These are phyloP conservation scores for Clathrospora elynae DNA, from an alignment of 2,329 filamentous ascomycete genomes.

Conservation along the genomic window DNA sequence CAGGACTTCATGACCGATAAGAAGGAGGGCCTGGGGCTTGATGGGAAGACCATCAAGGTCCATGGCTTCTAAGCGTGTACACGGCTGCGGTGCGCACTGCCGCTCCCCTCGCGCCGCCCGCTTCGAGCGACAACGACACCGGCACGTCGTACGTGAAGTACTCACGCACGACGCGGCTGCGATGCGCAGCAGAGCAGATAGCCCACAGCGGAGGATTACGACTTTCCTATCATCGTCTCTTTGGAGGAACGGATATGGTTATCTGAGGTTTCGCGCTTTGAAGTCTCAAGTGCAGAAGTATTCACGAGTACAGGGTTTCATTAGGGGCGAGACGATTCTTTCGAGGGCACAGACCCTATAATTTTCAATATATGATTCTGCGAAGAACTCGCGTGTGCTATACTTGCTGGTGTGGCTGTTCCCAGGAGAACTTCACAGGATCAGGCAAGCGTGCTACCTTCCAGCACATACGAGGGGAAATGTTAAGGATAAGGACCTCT, in stretches of 20 bases:
- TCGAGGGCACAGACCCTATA: background rate
- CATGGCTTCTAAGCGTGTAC: constrained; percentile 39
- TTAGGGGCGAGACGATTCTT: background rate
- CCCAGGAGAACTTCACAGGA: no score
- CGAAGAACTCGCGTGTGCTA: no score
- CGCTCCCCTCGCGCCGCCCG: constrained; percentile 10
- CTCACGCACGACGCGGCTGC: constrained; percentile 18
- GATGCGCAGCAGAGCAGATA: constrained; percentile 28
- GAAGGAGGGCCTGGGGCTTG: constrained; percentile 89
- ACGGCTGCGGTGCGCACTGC: constrained; percentile 15
- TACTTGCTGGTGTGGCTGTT: background rate
- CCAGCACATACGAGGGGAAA: no score
- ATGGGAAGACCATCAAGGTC: constrained; percentile 96
- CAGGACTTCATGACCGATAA: constrained; percentile 96
- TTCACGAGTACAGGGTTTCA: background rate
- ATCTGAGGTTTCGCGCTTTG: constrained; percentile 8
- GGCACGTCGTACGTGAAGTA: constrained; percentile 6
- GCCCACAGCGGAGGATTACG: constrained; percentile 24
- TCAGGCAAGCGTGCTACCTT: no score
- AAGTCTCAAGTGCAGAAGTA: constrained; percentile 5
- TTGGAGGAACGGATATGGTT: constrained; percentile 16
- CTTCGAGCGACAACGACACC: constrained; percentile 15
- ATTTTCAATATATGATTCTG: background rate
- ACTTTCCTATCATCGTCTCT: constrained; percentile 27
- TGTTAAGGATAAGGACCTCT: no score